A percentile compares a stretch with the other conserved stretches of the same genome.
phyloP scores from a whole-genome alignment of 2,329 filamentous ascomycete genomes.

The Diaporthe sp. region DNA sequence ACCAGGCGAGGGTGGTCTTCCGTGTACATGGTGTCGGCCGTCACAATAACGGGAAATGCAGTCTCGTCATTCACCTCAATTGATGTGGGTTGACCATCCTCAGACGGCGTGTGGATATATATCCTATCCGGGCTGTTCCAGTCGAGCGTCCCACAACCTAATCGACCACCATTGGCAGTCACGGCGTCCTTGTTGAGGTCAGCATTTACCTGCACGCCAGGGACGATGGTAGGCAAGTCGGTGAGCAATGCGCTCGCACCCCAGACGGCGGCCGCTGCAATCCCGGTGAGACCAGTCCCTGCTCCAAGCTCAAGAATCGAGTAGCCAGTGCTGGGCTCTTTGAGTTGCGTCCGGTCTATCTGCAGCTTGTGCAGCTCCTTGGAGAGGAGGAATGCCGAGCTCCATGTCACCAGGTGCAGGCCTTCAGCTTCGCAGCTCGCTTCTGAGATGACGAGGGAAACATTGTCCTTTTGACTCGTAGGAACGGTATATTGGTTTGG shows the following conservation, averaged over 20 bases:
- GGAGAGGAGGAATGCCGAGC: constrained; percentile 38
- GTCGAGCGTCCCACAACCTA: constrained; percentile 34
- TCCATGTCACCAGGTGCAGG: constrained; percentile 36
- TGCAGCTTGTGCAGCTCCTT: constrained; percentile 34
- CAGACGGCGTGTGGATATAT: background rate
- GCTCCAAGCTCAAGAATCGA: constrained; percentile 38
- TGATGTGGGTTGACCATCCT: background rate
- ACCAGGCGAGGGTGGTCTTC: constrained; percentile 35
- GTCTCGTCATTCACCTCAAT: constrained; percentile 32
- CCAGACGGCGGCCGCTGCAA: constrained; percentile 33
- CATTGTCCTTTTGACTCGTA: constrained; percentile 5
- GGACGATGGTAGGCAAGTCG: constrained; percentile 37
- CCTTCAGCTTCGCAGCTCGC: constrained; percentile 36
- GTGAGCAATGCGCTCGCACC: constrained; percentile 30
- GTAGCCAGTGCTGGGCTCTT: background rate
- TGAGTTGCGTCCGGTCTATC: constrained; percentile 15
- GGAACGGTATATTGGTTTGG: constrained; percentile 21
- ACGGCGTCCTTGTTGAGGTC: constrained; percentile 32
- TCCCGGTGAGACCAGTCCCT: constrained; percentile 37
- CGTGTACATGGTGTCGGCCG: constrained; percentile 39
- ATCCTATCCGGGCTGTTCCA: constrained; percentile 35
- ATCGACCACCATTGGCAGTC: constrained; percentile 2
- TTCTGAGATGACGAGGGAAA: constrained; percentile 35
- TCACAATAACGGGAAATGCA: constrained; percentile 35
- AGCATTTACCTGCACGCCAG: constrained; percentile 37